phyloP scores from a whole-genome alignment of 495 filamentous ascomycete genomes.

The Apodospora peruviana region DNA sequence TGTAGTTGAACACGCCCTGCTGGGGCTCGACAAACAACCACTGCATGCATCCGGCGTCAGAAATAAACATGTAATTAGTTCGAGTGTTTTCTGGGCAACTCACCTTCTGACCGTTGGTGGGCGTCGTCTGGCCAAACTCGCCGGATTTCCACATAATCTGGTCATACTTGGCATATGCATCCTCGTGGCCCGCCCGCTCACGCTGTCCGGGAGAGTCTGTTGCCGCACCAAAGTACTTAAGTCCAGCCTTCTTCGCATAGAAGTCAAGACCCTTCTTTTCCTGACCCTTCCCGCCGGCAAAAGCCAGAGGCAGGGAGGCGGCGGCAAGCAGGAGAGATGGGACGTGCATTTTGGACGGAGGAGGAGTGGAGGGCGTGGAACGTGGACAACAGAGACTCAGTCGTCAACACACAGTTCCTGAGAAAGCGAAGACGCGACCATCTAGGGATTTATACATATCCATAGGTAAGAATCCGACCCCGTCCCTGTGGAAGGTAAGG shows the following conservation, averaged over 20 bases:
- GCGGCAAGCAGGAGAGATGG: constrained; percentile 9
- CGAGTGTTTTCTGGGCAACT: not conserved
- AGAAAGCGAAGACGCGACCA: too few species aligned
- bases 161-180: constrained; percentile 23
- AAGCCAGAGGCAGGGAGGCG: not conserved
- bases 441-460: too few species aligned
- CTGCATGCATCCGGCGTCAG: too few species aligned
- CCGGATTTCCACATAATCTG: constrained; percentile 31
- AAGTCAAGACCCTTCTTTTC: constrained; percentile 19
- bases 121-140: constrained; percentile 48
- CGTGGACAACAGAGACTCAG: too few species aligned
- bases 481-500: too few species aligned
- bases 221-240: constrained; percentile 45
- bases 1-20: constrained; percentile 41
- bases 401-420: too few species aligned
- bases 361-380: not conserved
- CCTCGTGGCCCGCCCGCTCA: constrained; percentile 25
- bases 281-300: not conserved
- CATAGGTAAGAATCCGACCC: too few species aligned
- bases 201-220: constrained; percentile 38
- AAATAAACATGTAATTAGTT: too few species aligned
- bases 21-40: constrained; percentile 46
- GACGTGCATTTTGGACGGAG: constrained; percentile 6
- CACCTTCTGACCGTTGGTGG: constrained; percentile 45
- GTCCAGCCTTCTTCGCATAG: constrained; percentile 33